These are phyloP conservation scores for Claviceps africana DNA, from an alignment of 2,329 filamentous ascomycete genomes.

Conservation along the genomic window DNA sequence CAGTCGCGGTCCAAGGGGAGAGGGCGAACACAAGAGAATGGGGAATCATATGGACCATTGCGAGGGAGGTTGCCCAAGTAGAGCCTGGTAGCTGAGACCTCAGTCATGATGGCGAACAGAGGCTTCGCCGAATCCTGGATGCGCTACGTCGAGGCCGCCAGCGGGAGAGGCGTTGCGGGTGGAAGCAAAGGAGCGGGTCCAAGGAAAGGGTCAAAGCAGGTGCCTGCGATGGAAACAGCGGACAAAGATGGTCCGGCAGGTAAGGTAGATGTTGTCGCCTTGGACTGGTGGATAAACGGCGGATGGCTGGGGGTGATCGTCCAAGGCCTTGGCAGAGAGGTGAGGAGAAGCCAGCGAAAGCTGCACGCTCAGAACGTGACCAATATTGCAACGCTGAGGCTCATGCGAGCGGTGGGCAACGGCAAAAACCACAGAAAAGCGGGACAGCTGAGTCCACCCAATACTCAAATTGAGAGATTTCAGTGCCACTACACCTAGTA, in stretches of 20 bases:
- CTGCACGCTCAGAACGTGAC: conserved; percentile 3
- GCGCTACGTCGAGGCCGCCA: background rate
- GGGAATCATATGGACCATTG: conserved; percentile 50
- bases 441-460: background rate
- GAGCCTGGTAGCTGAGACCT: conserved; percentile 87
- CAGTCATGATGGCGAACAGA: conserved; percentile 42
- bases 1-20: conserved; percentile 23
- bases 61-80: conserved; percentile 97
- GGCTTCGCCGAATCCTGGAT: conserved; percentile 2
- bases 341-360: conserved; percentile 4
- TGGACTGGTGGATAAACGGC: background rate
- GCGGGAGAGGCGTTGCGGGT: background rate
- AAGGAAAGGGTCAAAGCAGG: background rate
- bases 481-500: too few relatives aligned
- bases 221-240: background rate
- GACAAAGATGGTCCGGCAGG: background rate
- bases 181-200: background rate
- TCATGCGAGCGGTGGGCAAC: conserved; percentile 6
- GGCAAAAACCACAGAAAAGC: conserved; percentile 4
- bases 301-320: background rate
- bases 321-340: background rate
- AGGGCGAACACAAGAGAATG: conserved; percentile 9
- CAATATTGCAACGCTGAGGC: conserved; percentile 6
- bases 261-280: background rate
- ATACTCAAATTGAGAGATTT: too few relatives aligned